Evolutionary conservation across 306 rosid species (phyloP).

Genomic region (Sophora flavescens): DNA sequence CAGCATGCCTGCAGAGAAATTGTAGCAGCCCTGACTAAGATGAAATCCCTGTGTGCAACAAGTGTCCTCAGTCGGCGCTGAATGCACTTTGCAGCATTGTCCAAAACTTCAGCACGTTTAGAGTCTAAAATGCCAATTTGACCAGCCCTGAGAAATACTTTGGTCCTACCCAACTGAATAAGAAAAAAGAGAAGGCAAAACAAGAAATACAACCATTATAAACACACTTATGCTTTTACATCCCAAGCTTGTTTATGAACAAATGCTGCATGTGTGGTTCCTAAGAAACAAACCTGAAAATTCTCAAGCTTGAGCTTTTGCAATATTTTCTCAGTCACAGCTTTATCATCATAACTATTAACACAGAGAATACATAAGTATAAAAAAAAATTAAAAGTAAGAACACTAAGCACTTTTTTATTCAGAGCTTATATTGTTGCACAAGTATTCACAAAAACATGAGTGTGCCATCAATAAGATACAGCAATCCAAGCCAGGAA

Average conservation of each 20-base stretch:
- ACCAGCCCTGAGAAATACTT: conserved; percentile 96
- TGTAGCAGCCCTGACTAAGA: conserved; percentile 65
- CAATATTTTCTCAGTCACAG: conserved; percentile 72
- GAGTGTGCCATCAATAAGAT: conserved; percentile 17
- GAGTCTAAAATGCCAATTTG: conserved; percentile 95
- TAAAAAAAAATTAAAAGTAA: neutral
- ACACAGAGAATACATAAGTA: conserved; percentile 17
- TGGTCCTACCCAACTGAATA: conserved; percentile 86
- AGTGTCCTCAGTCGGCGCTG: conserved; percentile 76
- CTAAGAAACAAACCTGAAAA: conserved; percentile 73
- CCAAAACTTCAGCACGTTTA: conserved; percentile 86
- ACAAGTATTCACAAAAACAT: conserved; percentile 20
- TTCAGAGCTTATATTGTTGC: conserved; percentile 26
- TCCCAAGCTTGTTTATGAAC: conserved; percentile 32
- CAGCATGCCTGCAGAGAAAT: conserved; percentile 82
- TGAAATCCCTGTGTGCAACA: conserved; percentile 73
- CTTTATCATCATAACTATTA: conserved; percentile 81
- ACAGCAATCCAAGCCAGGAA: conserved; percentile 30
- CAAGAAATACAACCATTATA: conserved; percentile 35
- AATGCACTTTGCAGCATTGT: conserved; percentile 80
- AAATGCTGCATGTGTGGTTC: conserved; percentile 34
- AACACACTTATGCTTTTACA: neutral
- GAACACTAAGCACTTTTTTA: conserved; percentile 2
- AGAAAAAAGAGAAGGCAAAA: conserved; percentile 34
- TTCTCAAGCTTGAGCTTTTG: conserved; percentile 79